These are phyloP conservation scores for Mycena sp. DNA, from an alignment of 1,284 basidiomycete genomes.

Conservation along the genomic window DNA sequence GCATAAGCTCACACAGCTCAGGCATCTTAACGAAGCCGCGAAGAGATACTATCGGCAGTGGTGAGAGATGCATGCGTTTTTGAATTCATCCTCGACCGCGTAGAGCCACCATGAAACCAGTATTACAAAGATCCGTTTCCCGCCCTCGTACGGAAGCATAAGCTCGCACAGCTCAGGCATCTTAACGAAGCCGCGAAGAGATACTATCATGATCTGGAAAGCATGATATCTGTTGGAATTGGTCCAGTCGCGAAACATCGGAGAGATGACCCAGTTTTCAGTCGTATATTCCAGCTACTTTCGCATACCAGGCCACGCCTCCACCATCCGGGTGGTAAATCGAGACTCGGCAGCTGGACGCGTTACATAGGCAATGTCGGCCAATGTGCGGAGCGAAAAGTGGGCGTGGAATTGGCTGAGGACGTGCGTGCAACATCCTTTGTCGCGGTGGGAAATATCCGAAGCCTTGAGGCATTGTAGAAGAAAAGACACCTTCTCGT, in stretches of 20 bases:
- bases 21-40: slow-evolving; percentile 28
- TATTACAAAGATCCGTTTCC: slow-evolving; percentile 16
- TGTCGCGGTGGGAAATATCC: slow-evolving; percentile 14
- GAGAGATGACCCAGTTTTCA: slow-evolving; percentile 24
- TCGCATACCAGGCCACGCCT: slow-evolving; percentile 24
- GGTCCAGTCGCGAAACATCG: slow-evolving; percentile 9
- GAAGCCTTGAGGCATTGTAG: slow-evolving; percentile 14
- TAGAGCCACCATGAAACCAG: slow-evolving; percentile 29
- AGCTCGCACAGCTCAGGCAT: slow-evolving; percentile 21
- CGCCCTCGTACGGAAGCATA: slow-evolving; percentile 10
- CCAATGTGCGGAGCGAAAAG: slow-evolving; percentile 14
- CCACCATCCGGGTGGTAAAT: slow-evolving; percentile 13
- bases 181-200: slow-evolving; percentile 28
- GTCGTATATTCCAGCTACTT: slow-evolving; percentile 25
- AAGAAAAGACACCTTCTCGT: slow-evolving; percentile 5
- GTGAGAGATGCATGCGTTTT: neutral
- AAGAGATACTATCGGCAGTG: slow-evolving; percentile 17
- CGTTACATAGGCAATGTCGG: slow-evolving; percentile 17
- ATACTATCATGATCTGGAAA: slow-evolving; percentile 16
- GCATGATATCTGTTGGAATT: slow-evolving; percentile 14
- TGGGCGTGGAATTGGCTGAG: slow-evolving; percentile 25
- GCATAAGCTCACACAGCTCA: slow-evolving; percentile 18
- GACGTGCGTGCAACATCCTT: slow-evolving; percentile 17
- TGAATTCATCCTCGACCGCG: slow-evolving; percentile 26
- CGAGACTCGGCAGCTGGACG: slow-evolving; percentile 21